Conservation (phyloP, 306 rosid genomes). For the Cucumis melo region DNA sequence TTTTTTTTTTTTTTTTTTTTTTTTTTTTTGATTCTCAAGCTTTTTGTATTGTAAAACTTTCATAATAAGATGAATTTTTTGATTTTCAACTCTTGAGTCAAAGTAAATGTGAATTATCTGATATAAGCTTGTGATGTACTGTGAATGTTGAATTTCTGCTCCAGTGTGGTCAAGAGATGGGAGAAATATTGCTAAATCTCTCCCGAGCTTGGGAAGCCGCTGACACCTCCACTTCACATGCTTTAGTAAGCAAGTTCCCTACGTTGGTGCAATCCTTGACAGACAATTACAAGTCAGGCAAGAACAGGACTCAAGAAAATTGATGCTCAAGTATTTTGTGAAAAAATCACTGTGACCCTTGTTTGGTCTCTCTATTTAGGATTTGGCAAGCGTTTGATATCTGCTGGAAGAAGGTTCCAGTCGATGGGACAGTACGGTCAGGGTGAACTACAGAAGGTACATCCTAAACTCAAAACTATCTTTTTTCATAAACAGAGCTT, state of each 20-base stretch:
- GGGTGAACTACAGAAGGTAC: constrained; percentile 85
- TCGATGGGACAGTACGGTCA: constrained; percentile 92
- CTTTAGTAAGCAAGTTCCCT: constrained; percentile 55
- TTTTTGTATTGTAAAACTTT: background rate
- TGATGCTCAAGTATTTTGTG: constrained; percentile 9
- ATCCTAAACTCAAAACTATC: background rate
- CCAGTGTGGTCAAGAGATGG: constrained; percentile 87
- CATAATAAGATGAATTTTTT: background rate
- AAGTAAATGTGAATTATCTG: background rate
- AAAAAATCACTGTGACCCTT: constrained; percentile 15
- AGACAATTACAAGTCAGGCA: constrained; percentile 64
- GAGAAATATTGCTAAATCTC: constrained; percentile 64
- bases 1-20: background rate
- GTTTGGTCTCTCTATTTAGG: constrained; percentile 27
- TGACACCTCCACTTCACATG: constrained; percentile 58
- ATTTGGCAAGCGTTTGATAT: constrained; percentile 68
- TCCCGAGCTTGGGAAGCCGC: constrained; percentile 85
- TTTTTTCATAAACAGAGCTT: background rate
- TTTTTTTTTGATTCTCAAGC: background rate
- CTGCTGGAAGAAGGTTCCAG: constrained; percentile 84
- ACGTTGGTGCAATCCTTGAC: constrained; percentile 39
- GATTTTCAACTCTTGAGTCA: background rate
- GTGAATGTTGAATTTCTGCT: constrained; percentile 6
- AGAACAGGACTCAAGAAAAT: constrained; percentile 10
- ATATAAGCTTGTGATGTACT: background rate